Conservation (phyloP, 768 basidiomycete species). For the Phylloporus rhodoxanthus region DNA sequence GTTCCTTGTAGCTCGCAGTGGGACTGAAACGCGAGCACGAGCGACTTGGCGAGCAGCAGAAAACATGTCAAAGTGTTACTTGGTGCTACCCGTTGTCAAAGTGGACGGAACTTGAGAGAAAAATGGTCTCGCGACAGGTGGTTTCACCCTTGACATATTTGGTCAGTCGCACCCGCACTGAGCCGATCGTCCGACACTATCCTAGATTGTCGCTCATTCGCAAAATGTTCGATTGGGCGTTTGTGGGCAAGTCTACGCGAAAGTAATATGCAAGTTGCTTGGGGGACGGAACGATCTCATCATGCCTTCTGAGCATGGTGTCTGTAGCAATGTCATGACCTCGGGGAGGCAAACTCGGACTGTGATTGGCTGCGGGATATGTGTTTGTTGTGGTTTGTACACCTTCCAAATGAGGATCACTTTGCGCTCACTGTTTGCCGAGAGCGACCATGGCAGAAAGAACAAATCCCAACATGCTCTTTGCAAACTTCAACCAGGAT, state of each 20-base stretch:
- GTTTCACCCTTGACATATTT: slow-evolving; percentile 13
- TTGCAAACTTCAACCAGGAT: slow-evolving; percentile 97
- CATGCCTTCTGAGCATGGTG: too few species aligned
- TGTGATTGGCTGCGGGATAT: background rate
- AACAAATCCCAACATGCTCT: slow-evolving; percentile 55
- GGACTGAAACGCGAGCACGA: slow-evolving; percentile 9
- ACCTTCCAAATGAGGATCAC: slow-evolving; percentile 7
- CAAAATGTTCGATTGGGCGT: too few species aligned
- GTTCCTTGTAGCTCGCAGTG: slow-evolving; percentile 2
- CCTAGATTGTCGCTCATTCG: too few species aligned
- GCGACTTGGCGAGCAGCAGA: slow-evolving; percentile 7
- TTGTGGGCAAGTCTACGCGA: too few species aligned
- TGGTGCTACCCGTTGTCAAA: background rate
- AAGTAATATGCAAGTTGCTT: too few species aligned
- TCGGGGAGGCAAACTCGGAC: background rate
- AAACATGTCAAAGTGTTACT: slow-evolving; percentile 16
- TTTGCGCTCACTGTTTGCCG: background rate
- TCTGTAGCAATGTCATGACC: too few species aligned
- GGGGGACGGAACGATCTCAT: too few species aligned
- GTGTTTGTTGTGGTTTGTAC: slow-evolving; percentile 16
- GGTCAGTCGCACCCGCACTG: slow-evolving; percentile 11
- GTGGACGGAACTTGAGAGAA: background rate
- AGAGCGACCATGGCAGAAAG: slow-evolving; percentile 32
- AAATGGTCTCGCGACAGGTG: background rate
- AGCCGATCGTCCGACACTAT: slow-evolving; percentile 9